A percentile compares a stretch with the other conserved stretches of the same genome.
phyloP scores from a whole-genome alignment of 306 rosid genomes.

The Psophocarpus tetragonolobus region DNA sequence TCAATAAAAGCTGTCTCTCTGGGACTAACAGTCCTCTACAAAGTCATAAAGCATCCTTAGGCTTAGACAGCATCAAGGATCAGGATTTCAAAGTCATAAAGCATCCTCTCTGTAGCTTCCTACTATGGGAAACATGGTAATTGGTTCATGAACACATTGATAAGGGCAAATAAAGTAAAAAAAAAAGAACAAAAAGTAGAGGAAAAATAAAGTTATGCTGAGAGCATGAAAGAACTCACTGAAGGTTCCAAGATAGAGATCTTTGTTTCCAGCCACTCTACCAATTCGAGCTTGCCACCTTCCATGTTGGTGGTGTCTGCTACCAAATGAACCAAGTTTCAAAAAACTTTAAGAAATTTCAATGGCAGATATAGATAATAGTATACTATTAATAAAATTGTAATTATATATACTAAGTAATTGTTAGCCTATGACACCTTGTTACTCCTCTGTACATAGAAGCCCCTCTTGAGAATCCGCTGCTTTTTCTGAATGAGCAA shows the following conservation, averaged over 20 bases:
- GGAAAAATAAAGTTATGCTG: neutral
- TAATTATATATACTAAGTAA: neutral
- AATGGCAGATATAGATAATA: neutral
- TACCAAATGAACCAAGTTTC: constrained; percentile 31
- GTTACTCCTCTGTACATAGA: constrained; percentile 96
- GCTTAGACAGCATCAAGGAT: constrained; percentile 39
- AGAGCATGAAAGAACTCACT: constrained; percentile 51
- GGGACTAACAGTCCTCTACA: constrained; percentile 24
- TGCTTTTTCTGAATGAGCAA: constrained; percentile 67
- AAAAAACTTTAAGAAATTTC: neutral
- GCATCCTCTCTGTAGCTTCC: constrained; percentile 31
- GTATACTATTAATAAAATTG: neutral
- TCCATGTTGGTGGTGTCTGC: constrained; percentile 96
- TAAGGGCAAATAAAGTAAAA: neutral
- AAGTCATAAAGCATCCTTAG: no score
- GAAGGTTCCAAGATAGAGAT: constrained; percentile 94
- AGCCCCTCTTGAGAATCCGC: constrained; percentile 94
- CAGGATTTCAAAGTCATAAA: constrained; percentile 35
- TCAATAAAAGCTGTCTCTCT: constrained; percentile 34
- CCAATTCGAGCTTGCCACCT: constrained; percentile 98
- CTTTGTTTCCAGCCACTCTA: constrained; percentile 93
- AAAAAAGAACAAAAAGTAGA: neutral
- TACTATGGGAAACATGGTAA: constrained; percentile 35
- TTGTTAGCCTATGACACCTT: constrained; percentile 55
- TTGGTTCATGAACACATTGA: neutral